phyloP scores from a whole-genome alignment of 768 basidiomycete species.

The Kwoniella heveanensis region DNA sequence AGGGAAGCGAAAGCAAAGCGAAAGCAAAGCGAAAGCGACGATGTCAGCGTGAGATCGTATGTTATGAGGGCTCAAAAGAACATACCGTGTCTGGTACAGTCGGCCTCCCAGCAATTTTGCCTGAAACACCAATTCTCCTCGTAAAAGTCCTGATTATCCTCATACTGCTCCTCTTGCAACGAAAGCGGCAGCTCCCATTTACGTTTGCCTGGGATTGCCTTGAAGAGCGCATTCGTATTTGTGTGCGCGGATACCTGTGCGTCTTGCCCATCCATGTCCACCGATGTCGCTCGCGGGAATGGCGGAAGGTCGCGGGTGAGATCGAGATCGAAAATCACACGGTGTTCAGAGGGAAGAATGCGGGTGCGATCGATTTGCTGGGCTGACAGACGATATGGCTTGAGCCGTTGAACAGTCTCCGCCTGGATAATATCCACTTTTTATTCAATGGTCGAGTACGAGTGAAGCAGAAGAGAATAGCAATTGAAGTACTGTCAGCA shows the following conservation, averaged over 20 bases:
- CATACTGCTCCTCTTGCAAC: slow-evolving; percentile 4
- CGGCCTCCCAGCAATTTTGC: slow-evolving; percentile 10
- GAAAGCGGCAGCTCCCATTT: slow-evolving; percentile 16
- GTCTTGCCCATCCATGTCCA: neutral
- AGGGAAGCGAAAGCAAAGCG: too few relatives aligned
- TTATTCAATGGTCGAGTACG: too few relatives aligned
- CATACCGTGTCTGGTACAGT: slow-evolving; percentile 19
- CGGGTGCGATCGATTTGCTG: slow-evolving; percentile 13
- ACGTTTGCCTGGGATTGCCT: slow-evolving; percentile 1
- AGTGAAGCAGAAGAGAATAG: too few relatives aligned
- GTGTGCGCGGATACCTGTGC: neutral
- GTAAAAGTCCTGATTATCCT: neutral
- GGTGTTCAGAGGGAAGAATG: slow-evolving; percentile 2
- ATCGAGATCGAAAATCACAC: slow-evolving; percentile 7
- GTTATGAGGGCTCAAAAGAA: neutral
- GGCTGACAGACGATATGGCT: neutral
- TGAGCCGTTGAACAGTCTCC: slow-evolving; percentile 11
- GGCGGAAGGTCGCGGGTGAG: slow-evolving; percentile 16
- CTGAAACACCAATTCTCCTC: slow-evolving; percentile 9
- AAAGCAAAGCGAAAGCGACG: too few relatives aligned
- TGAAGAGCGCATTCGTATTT: too few relatives aligned
- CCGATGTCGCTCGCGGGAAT: neutral
- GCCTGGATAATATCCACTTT: slow-evolving; percentile 22
- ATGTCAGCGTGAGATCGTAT: too few relatives aligned
- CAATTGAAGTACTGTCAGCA: too few relatives aligned